Evolutionary conservation across 2,329 filamentous ascomycete species (phyloP).

Genomic region (Xylaria sp.): DNA sequence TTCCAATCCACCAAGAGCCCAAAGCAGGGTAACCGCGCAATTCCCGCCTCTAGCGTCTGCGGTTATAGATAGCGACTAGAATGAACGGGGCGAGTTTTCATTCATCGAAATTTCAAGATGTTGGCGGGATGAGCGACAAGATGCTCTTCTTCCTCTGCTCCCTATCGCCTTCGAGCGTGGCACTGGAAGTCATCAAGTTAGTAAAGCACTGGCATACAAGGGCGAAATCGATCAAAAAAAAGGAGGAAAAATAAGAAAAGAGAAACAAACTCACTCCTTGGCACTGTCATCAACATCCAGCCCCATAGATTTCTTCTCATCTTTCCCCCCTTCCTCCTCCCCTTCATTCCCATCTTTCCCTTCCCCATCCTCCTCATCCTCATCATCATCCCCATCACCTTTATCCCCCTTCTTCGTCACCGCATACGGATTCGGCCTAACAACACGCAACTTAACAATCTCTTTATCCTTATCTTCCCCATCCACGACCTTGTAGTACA

Average conservation of each 20-base stretch:
- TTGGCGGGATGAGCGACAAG: constrained; percentile 29
- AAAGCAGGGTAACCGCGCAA: no score
- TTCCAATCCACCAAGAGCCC: no score
- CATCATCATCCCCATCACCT: constrained; percentile 30
- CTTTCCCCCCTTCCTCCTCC: constrained; percentile 34
- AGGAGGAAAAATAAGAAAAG: background rate
- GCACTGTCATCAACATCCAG: constrained; percentile 47
- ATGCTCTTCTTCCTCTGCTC: constrained; percentile 43
- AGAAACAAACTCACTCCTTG: constrained; percentile 34
- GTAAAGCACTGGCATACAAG: background rate
- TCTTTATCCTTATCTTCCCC: constrained; percentile 42
- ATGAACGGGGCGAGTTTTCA: no score
- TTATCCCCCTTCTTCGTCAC: constrained; percentile 32
- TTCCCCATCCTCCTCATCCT: constrained; percentile 34
- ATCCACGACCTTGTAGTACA: constrained; percentile 57
- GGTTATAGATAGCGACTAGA: no score
- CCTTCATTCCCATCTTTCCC: constrained; percentile 34
- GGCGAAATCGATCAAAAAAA: no score
- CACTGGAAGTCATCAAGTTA: constrained; percentile 13
- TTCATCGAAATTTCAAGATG: background rate
- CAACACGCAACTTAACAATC: constrained; percentile 47
- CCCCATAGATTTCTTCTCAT: constrained; percentile 40
- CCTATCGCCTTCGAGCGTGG: constrained; percentile 38
- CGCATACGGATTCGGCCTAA: constrained; percentile 46
- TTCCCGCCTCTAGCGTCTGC: no score